Conservation (phyloP, 768 basidiomycete genomes). For the Psilocybe subaeruginosa region DNA sequence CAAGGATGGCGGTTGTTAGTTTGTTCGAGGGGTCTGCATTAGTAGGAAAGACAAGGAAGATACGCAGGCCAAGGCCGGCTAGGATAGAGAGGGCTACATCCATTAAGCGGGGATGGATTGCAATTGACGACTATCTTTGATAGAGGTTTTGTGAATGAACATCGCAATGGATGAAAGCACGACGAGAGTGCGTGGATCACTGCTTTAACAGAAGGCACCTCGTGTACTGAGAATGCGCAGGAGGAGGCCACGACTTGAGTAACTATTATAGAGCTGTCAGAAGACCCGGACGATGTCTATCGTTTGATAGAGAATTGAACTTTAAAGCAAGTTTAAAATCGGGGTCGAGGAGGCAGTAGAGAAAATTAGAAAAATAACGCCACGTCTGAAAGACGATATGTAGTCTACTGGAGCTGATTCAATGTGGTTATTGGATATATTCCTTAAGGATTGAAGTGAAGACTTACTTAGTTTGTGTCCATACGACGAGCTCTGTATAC, state of each 20-base stretch:
- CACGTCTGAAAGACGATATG: too few relatives aligned
- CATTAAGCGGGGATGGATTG: conserved; percentile 32
- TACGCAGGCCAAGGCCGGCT: conserved; percentile 44
- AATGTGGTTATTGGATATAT: not conserved
- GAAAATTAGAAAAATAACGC: too few relatives aligned
- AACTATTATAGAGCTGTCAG: conserved; percentile 3
- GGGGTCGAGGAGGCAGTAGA: not conserved
- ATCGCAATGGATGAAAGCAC: conserved; percentile 27
- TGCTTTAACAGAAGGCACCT: conserved; percentile 25
- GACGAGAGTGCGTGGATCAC: conserved; percentile 26
- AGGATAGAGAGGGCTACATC: conserved; percentile 43
- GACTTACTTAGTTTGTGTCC: not conserved
- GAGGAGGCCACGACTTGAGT: conserved; percentile 5
- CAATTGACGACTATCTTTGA: conserved; percentile 19
- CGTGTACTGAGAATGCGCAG: conserved; percentile 17
- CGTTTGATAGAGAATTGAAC: conserved; percentile 1
- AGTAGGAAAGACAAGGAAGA: conserved; percentile 32
- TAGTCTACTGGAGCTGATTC: not conserved
- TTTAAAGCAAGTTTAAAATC: not conserved
- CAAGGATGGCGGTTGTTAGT: conserved; percentile 38
- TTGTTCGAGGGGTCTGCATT: conserved; percentile 28
- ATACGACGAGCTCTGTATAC: conserved; percentile 1
- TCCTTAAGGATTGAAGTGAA: not conserved
- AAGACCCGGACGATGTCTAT: not conserved
- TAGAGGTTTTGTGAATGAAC: conserved; percentile 19